Percentiles rank a stretch among this genome's conserved stretches.
These are phyloP conservation scores for Boletus huronensis DNA, from an alignment of 768 basidiomycete species.

Conservation along the genomic window DNA sequence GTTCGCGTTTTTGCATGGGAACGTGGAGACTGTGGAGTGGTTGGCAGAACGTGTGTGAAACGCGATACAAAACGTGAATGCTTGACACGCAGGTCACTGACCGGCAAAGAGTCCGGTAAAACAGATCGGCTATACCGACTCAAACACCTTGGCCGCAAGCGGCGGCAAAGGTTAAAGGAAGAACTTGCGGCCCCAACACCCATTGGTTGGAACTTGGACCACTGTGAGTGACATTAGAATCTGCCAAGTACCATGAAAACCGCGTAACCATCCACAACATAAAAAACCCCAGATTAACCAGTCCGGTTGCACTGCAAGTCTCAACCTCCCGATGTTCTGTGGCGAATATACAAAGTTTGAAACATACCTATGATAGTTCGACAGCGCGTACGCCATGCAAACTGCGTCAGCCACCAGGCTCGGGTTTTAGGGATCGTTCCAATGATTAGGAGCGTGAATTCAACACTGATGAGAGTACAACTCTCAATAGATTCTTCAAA, in stretches of 20 bases:
- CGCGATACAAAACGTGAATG: no score
- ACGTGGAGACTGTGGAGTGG: no score
- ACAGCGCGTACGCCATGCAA: not conserved
- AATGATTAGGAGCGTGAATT: not conserved
- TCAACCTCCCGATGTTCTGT: no score
- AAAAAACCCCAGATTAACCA: not conserved
- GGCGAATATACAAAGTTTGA: not conserved
- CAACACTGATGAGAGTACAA: not conserved
- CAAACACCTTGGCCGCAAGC: not conserved
- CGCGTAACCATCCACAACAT: slow-evolving; percentile 2
- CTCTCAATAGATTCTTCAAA: not conserved
- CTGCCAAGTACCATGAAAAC: not conserved
- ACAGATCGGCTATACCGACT: no score
- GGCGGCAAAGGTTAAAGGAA: slow-evolving; percentile 3
- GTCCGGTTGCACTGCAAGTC: not conserved
- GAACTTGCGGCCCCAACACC: not conserved
- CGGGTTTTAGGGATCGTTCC: not conserved
- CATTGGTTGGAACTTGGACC: not conserved
- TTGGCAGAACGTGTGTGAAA: no score
- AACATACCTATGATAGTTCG: not conserved
- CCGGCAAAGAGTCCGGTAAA: no score
- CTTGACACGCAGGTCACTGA: no score
- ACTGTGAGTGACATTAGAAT: slow-evolving; percentile 3
- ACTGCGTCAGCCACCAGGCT: not conserved
- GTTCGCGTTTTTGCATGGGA: no score